phyloP scores from a whole-genome alignment of 495 filamentous ascomycete species.

The Daldinia bambusicola region DNA sequence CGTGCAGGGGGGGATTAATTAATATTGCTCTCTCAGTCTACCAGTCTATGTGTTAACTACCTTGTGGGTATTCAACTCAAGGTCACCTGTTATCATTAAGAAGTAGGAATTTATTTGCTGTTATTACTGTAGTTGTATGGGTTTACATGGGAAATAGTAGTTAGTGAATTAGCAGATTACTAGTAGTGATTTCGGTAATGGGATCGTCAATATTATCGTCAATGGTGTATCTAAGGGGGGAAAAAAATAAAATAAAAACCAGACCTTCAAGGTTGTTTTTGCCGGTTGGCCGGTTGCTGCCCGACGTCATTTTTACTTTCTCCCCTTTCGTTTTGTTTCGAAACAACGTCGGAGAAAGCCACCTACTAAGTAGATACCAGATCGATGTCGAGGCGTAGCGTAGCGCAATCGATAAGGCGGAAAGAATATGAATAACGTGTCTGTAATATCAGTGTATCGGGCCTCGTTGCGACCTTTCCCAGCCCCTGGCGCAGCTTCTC shows the following conservation, averaged over 20 bases:
- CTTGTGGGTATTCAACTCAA: neutral
- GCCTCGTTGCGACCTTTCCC: neutral
- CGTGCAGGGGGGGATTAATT: neutral
- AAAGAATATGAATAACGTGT: too few relatives aligned
- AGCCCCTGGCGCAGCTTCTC: constrained; percentile 8
- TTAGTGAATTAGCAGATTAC: too few relatives aligned
- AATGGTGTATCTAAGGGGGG: neutral
- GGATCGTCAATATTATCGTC: neutral
- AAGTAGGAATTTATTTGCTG: neutral
- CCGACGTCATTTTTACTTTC: neutral
- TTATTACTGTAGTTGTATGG: too few relatives aligned
- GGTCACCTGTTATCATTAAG: neutral
- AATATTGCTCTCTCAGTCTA: too few relatives aligned
- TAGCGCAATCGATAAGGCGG: neutral
- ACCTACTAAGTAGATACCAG: too few relatives aligned
- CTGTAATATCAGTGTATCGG: neutral
- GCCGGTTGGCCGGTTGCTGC: neutral
- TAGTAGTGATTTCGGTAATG: neutral
- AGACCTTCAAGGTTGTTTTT: neutral
- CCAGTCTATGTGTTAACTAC: too few relatives aligned
- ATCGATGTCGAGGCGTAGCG: neutral
- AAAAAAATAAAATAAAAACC: neutral
- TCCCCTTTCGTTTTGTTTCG: neutral
- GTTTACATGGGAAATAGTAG: too few relatives aligned
- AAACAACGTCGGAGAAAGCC: neutral